Base-by-base conservation (phyloP, 2,329 filamentous ascomycete genomes). In the Xylaria sp. region DNA sequence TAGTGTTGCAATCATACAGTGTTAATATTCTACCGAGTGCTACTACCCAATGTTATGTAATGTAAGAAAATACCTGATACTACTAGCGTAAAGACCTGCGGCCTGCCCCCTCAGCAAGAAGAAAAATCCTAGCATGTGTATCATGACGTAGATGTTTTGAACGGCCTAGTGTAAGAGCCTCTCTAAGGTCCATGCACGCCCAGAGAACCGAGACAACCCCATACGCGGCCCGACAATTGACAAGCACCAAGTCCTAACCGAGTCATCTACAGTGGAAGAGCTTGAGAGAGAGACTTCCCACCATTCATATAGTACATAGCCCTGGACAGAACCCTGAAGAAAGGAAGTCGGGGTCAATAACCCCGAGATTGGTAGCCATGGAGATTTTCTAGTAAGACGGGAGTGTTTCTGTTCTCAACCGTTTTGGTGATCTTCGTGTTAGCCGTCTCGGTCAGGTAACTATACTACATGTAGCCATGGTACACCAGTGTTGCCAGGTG, bases 121-220 rank as follows among this genome's bases (percentile, higher is more conserved):
- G 28, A 28, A 28, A 28, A 28, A 28, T 28, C 28, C 28, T 25
- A 28, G 51, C 18, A 51, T 13, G 23, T 12, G 15, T 15, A 23
- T 13, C n/a, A 69, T 69, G 63, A 69, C 66, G 66, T 69, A 69
- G 25, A 15, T 51, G 52, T 66, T 66, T 66, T 66, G 44, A 62
- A 32, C 12, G 13, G 8, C 18, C 9, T 23, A 10, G 39, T 32
- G 50, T 58, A 54, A 54, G 52, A 66, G 66, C 57, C 57, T 68
- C 61, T 25, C 8, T 1, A n/a, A 56, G 34, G 39, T 39, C 44
- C 41, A 51, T 68, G 57, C 66, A 65, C 51, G 62, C 41, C 23
- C 55, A 62, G 44, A 39, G 28, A 57, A 61, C 66, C 34, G 57
- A 69, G 52, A 69, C 60, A 44, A 61, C 39, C 28, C 55, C 61